phyloP scores from a whole-genome alignment of 164 flowering plant species.

The Platanus orientalis region DNA sequence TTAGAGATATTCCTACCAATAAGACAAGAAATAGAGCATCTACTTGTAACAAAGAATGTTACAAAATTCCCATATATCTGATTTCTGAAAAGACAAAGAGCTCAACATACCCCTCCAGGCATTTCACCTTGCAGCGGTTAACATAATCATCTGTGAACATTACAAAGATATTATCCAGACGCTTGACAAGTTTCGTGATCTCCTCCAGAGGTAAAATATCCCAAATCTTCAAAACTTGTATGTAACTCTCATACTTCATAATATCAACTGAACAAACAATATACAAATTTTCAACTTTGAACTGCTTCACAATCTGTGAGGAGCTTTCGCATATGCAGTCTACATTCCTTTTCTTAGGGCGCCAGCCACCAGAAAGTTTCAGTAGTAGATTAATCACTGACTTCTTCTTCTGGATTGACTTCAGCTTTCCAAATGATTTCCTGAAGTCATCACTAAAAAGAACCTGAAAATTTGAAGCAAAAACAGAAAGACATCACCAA shows the following conservation, averaged over 20 bases:
- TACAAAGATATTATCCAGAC: slow-evolving; percentile 42
- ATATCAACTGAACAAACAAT: slow-evolving; percentile 50
- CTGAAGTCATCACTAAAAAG: slow-evolving; percentile 54
- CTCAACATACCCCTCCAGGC: slow-evolving; percentile 49
- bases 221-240: slow-evolving; percentile 69
- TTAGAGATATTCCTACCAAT: not conserved
- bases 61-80: not conserved
- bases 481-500: not conserved
- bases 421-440: slow-evolving; percentile 44
- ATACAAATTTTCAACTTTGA: slow-evolving; percentile 48
- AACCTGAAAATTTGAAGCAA: slow-evolving; percentile 34
- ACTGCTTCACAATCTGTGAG: slow-evolving; percentile 40
- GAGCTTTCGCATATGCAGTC: slow-evolving; percentile 39
- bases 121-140: slow-evolving; percentile 46
- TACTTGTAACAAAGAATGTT: not conserved
- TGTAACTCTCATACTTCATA: slow-evolving; percentile 30
- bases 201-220: slow-evolving; percentile 59
- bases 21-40: not conserved
- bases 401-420: slow-evolving; percentile 23
- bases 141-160: slow-evolving; percentile 49
- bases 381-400: slow-evolving; percentile 39
- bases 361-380: slow-evolving; percentile 64
- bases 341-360: slow-evolving; percentile 43
- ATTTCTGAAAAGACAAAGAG: not conserved
- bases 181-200: slow-evolving; percentile 43